phyloP scores from a whole-genome alignment of 2,329 filamentous ascomycete species.

The Immersiporthe knoxdaviesiana region DNA sequence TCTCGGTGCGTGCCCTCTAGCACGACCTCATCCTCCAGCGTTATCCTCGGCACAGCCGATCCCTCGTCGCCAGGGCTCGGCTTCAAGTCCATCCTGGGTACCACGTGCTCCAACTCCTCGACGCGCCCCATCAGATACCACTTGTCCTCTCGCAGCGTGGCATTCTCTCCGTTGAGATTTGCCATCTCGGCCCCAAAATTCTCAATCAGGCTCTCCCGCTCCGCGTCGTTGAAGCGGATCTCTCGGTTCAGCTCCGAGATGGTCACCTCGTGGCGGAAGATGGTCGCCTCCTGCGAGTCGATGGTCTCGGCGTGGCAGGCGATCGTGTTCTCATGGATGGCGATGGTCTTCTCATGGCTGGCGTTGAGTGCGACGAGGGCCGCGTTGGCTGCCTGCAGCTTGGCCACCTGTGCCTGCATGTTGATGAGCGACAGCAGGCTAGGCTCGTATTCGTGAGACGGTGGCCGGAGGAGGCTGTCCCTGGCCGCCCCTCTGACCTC shows the following conservation, averaged over 20 bases:
- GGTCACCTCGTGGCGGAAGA: constrained; percentile 5
- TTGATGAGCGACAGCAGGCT: not conserved
- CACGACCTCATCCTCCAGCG: not conserved
- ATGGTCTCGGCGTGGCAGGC: constrained; percentile 16
- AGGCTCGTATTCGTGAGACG: not conserved
- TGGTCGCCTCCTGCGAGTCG: constrained; percentile 1
- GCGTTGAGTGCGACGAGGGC: constrained; percentile 14
- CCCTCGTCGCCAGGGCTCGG: not conserved
- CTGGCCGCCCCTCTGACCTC: not conserved
- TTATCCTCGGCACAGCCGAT: not conserved
- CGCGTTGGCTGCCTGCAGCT: constrained; percentile 12
- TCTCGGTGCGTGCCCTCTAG: not conserved
- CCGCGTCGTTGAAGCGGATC: constrained; percentile 17
- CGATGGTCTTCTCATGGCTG: constrained; percentile 7
- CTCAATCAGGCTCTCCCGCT: constrained; percentile 15
- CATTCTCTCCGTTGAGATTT: not conserved
- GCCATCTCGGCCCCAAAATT: constrained; percentile 18
- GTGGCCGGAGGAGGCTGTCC: not conserved
- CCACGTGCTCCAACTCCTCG: constrained; percentile 18
- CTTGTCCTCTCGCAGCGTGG: constrained; percentile 20
- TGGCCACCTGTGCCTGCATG: constrained; percentile 4
- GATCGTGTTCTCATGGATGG: constrained; percentile 13
- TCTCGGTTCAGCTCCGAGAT: constrained; percentile 17
- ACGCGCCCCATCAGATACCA: constrained; percentile 20
- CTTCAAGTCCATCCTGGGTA: not conserved